Base-by-base conservation (phyloP, 2,329 filamentous ascomycete species). In the Purpureocillium takamizusanense region DNA sequence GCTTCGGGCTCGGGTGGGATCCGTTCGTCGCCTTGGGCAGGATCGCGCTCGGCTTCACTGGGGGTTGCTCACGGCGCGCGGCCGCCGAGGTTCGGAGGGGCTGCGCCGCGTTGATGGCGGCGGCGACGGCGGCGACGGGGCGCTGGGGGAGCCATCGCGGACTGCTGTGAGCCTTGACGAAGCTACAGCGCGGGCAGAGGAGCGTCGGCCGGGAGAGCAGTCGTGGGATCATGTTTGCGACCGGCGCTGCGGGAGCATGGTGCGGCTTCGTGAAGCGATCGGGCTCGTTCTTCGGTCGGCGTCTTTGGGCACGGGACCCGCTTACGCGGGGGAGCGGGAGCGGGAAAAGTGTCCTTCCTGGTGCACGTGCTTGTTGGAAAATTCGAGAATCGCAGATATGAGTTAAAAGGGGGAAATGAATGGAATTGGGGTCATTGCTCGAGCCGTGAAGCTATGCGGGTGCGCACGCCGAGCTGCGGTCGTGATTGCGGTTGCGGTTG, bases 211-310 rank as follows among this genome's bases (percentile, higher is more conserved):
- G 55, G 33, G 49, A 46, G 7, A 60, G 42, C 35, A 63, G 47
- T 55, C 60, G 57, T 42, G 58, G 49, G 40, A 63, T 59, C 60
- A 64, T 63, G 33, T 46, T 55, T 39, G 42, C 37, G 28, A 30
- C 13, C 11, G 7, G 28, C 47, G 39, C 47, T 44, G 42, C 29
- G 41, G 41, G 44, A 51, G 48, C 51, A 52, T 57, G 41, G 50
- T 52, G 16, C 18, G 38, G 15, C n/a, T 25, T 12, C 21, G 33
- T 35, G 32, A 25, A 10, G n/a, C n/a, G n/a, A n/a, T n/a, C n/a
- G n/a, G n/a, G n/a, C n/a, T n/a, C n/a, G n/a, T n/a, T n/a, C n/a
- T n/a, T n/a, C n/a, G n/a, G n/a, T n/a, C n/a, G n/a, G n/a, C n/a
- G n/a, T n/a, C n/a, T n/a, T n/a, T n/a, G n/a, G n/a, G n/a, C n/a